A percentile compares a stretch with the other conserved stretches of the same genome.
These are phyloP conservation scores for Backusella psychrophila DNA, from an alignment of 192 early-diverging fungal species.

Conservation along the genomic window DNA sequence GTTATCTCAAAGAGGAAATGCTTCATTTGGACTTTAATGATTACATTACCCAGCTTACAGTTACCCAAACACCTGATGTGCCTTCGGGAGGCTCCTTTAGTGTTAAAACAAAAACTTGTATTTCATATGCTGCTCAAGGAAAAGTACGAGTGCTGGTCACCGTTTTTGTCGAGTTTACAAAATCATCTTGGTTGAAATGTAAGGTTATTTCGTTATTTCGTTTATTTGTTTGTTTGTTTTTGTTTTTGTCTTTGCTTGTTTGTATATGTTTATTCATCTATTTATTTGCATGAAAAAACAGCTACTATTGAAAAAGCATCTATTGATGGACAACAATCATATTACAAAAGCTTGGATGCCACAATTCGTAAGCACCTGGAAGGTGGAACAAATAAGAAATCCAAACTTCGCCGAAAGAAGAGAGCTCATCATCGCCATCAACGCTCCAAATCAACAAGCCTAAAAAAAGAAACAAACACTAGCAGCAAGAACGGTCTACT, in stretches of 20 bases:
- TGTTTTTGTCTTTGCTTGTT: not conserved
- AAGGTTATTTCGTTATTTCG: slow-evolving; percentile 15
- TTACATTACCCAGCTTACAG: slow-evolving; percentile 45
- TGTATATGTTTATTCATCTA: not conserved
- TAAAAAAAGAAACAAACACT: not conserved
- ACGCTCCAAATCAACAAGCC: not conserved
- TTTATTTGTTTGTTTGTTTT: not conserved
- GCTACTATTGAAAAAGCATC: slow-evolving; percentile 40
- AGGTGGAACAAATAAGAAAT: not conserved
- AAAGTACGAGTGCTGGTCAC: slow-evolving; percentile 47
- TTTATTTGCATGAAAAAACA: not conserved
- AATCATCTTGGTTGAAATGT: slow-evolving; percentile 52
- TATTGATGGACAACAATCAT: slow-evolving; percentile 33
- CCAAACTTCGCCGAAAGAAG: not conserved
- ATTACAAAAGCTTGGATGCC: slow-evolving; percentile 45
- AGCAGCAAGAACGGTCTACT: not conserved
- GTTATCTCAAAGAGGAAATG: slow-evolving; percentile 48
- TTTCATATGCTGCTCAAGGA: slow-evolving; percentile 45
- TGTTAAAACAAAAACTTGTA: slow-evolving; percentile 53
- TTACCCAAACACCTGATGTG: slow-evolving; percentile 56
- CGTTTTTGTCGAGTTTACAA: slow-evolving; percentile 50
- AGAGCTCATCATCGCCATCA: not conserved
- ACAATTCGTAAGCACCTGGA: slow-evolving; percentile 44
- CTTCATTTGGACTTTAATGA: slow-evolving; percentile 46
- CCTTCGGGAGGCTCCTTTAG: slow-evolving; percentile 51